phyloP scores from a whole-genome alignment of 2,329 filamentous ascomycete genomes.

The Aspergillus tubingensis region DNA sequence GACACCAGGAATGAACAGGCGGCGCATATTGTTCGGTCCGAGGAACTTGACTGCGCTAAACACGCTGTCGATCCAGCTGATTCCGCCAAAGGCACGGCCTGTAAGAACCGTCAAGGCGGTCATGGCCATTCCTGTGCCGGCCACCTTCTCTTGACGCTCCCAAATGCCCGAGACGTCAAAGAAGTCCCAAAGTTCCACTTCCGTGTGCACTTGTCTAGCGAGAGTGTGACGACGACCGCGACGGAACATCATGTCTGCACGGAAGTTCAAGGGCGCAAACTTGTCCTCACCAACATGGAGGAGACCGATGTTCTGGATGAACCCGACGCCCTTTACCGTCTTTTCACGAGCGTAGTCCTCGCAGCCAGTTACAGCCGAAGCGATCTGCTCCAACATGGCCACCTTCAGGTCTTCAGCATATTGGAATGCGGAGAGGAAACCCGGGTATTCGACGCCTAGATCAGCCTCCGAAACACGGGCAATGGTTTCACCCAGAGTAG shows the following conservation, averaged over 20 bases:
- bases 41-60: conserved; percentile 78
- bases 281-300: conserved; percentile 80
- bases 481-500: conserved; percentile 74
- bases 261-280: conserved; percentile 83
- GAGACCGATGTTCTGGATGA: conserved; percentile 85
- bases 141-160: conserved; percentile 91
- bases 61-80: conserved; percentile 86
- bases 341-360: conserved; percentile 81
- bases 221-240: conserved; percentile 73
- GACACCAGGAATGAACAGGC: conserved; percentile 77
- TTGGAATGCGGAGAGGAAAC: conserved; percentile 79
- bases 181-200: conserved; percentile 90
- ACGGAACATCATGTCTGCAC: conserved; percentile 90
- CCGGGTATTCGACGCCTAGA: conserved; percentile 82
- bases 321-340: conserved; percentile 77
- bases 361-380: conserved; percentile 73
- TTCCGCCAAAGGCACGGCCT: conserved; percentile 75
- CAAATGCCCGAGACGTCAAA: conserved; percentile 81
- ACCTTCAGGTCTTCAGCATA: conserved; percentile 92
- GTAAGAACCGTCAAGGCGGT: conserved; percentile 87
- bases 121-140: conserved; percentile 90
- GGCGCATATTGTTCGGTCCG: conserved; percentile 77
- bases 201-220: conserved; percentile 80
- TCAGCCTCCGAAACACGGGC: conserved; percentile 72
- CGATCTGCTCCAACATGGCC: conserved; percentile 87